Percentiles rank a stretch among this genome's conserved stretches.
Conservation (phyloP, 495 filamentous ascomycete genomes). For the Trichoderma gamsii region DNA sequence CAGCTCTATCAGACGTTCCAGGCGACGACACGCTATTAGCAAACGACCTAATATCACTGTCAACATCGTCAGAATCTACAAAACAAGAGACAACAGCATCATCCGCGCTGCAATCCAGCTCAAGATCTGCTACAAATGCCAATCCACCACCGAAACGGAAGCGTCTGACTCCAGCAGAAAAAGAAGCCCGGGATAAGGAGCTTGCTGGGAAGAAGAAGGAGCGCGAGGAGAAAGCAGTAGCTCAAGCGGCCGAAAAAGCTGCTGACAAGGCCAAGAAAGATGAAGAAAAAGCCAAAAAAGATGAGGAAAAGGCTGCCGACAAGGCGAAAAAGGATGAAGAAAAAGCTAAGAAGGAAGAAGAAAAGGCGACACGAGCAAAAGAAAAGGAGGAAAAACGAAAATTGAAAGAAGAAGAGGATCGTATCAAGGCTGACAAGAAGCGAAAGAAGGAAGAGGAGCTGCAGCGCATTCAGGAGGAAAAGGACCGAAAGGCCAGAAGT, state of each 20-base stretch:
- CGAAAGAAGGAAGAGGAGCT: constrained; percentile 51
- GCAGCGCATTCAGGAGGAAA: constrained; percentile 53
- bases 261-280: constrained; percentile 25
- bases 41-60: not conserved
- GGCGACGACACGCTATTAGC: not conserved
- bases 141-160: constrained; percentile 41
- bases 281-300: constrained; percentile 32
- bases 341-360: constrained; percentile 29
- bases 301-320: constrained; percentile 38
- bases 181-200: constrained; percentile 32
- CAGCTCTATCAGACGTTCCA: not conserved
- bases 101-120: not conserved
- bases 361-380: constrained; percentile 37
- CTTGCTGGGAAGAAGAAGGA: constrained; percentile 34
- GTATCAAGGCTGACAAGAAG: constrained; percentile 38
- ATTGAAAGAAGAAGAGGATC: constrained; percentile 47
- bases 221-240: constrained; percentile 32
- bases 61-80: not conserved
- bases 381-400: constrained; percentile 41
- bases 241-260: constrained; percentile 32
- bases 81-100: not conserved
- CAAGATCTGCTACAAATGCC: constrained; percentile 27
- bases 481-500: constrained; percentile 57
- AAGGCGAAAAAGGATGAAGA: constrained; percentile 30
- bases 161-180: constrained; percentile 39